A percentile compares a stretch with the other conserved stretches of the same genome.
Conservation (phyloP, 306 rosid genomes). For the Crataegus laevigata region DNA sequence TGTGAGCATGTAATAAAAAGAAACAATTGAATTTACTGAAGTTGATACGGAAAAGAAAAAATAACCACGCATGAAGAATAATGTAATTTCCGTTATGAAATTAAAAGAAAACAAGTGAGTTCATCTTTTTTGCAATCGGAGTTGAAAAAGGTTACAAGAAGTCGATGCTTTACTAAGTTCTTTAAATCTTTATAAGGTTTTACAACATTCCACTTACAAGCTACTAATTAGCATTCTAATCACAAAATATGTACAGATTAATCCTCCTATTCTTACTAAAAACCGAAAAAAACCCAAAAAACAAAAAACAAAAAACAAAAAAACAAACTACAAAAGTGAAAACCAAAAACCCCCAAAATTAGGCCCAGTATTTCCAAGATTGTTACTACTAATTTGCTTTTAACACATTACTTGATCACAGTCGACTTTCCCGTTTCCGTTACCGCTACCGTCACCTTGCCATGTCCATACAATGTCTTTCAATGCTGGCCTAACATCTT, state of each 20-base stretch:
- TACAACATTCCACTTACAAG: too few relatives aligned
- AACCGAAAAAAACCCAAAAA: not conserved
- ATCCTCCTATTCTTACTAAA: not conserved
- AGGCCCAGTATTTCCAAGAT: not conserved
- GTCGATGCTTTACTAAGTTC: too few relatives aligned
- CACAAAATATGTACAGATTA: not conserved
- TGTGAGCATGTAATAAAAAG: too few relatives aligned
- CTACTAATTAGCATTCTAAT: not conserved
- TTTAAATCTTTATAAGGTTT: too few relatives aligned
- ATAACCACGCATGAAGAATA: too few relatives aligned
- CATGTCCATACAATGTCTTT: conserved; percentile 86
- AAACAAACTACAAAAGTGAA: not conserved
- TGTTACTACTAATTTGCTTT: not conserved
- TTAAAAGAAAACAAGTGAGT: too few relatives aligned
- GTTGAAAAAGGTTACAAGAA: too few relatives aligned
- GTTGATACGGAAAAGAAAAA: too few relatives aligned
- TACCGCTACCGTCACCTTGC: conserved; percentile 49
- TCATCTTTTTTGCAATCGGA: too few relatives aligned
- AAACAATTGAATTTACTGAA: too few relatives aligned
- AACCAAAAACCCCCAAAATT: not conserved
- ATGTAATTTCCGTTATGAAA: too few relatives aligned
- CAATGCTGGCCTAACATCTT: conserved; percentile 58
- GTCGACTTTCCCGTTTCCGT: not conserved
- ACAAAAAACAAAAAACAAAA: not conserved
- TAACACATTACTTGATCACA: not conserved